Evolutionary conservation across 495 filamentous ascomycete species (phyloP), one percentile per base, ranked within the genome.

Genomic region (Hypoxylon fragiforme): DNA sequence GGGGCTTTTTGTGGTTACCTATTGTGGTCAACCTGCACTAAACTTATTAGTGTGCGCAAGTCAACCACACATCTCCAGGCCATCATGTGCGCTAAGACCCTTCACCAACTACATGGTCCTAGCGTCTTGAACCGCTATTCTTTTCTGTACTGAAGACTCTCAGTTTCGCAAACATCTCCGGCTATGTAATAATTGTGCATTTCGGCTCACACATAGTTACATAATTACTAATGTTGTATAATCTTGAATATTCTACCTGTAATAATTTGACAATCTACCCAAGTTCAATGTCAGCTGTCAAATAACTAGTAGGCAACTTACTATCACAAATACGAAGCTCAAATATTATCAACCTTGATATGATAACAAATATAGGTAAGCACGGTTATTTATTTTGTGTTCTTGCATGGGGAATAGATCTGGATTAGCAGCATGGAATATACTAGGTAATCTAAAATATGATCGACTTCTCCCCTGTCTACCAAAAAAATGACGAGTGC

Each of bases 401-500:
- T n/a, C n/a, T n/a, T n/a, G n/a, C n/a, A n/a, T n/a, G n/a, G n/a
- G n/a, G n/a, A n/a, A n/a, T n/a, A n/a, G n/a, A n/a, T n/a, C n/a
- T n/a, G n/a, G n/a, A n/a, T n/a, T n/a, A n/a, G n/a, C n/a, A n/a
- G n/a, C n/a, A n/a, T n/a, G n/a, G n/a, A n/a, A n/a, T n/a, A n/a
- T n/a, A n/a, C n/a, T n/a, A n/a, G n/a, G n/a, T n/a, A n/a, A n/a
- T n/a, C n/a, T n/a, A 2, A 30, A 44, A 55, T 42, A 50, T 46
- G 57, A 60, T 60, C 57, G 20, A 46, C 46, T 18, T 37, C 2
- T 40, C 50, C 50, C 50, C 41, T 60, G 46, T 47, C 57, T 26
- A 30, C 4, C 2, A 9, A 50, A 3, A 49, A 54, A 32, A 31
- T 48, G 30, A 55, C 26, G 20, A 40, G 16, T 40, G 37, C 46